A percentile compares a stretch with the other conserved stretches of the same genome.
These are phyloP conservation scores for Vaccinium myrtillus DNA, from an alignment of 148 eudicot genomes.

Conservation along the genomic window DNA sequence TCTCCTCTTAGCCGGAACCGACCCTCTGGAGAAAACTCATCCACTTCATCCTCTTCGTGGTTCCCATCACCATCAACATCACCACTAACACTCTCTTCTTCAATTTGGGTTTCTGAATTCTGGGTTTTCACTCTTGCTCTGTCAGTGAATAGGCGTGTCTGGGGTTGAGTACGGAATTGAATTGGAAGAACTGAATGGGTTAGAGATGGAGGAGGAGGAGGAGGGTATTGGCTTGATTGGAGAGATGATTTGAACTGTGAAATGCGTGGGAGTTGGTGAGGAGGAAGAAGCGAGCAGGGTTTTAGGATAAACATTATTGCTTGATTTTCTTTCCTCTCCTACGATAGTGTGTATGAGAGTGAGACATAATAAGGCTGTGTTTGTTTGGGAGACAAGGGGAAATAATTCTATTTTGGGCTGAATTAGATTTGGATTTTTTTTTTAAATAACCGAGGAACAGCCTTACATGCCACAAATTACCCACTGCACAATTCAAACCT, in stretches of 20 bases:
- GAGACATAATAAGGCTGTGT: no score
- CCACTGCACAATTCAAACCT: no score
- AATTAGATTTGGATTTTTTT: no score
- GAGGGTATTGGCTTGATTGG: constrained; percentile 12
- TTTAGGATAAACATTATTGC: constrained; percentile 4
- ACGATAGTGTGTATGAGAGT: no score
- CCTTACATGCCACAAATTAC: no score
- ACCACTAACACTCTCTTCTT: constrained; percentile 18
- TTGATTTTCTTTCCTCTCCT: background rate
- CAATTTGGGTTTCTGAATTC: constrained; percentile 20
- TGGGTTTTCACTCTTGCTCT: constrained; percentile 22
- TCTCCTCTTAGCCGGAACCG: constrained; percentile 46
- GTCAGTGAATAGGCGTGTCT: constrained; percentile 6
- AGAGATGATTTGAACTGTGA: constrained; percentile 7
- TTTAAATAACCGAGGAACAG: no score
- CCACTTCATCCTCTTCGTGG: constrained; percentile 42
- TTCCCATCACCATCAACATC: constrained; percentile 19
- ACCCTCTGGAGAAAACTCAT: constrained; percentile 34
- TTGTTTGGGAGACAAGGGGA: no score
- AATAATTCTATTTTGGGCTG: no score
- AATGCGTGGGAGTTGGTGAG: constrained; percentile 13
- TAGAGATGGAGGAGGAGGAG: constrained; percentile 1
- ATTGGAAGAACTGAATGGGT: constrained; percentile 9
- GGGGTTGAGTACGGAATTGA: constrained; percentile 17
- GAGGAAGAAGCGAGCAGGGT: constrained; percentile 13